Evolutionary conservation across 2,329 filamentous ascomycete species (phyloP).

Genomic region (Colletotrichum sidae): DNA sequence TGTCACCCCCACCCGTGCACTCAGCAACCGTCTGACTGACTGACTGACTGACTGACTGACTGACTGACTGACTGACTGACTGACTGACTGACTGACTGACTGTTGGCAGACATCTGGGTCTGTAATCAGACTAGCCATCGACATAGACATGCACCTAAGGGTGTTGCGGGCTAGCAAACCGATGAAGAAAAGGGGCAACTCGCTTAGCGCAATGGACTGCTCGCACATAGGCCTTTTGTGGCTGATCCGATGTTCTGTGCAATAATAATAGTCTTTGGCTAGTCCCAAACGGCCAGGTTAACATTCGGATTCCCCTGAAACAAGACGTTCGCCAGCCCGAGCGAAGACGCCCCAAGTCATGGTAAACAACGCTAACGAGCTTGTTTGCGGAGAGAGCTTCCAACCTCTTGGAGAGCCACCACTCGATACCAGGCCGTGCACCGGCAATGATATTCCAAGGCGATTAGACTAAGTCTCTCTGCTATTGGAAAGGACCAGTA

Average conservation of each 20-base stretch:
- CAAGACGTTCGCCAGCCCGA: neutral
- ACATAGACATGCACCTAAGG: neutral
- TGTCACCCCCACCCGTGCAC: neutral
- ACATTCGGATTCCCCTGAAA: constrained; percentile 19
- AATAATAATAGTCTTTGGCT: neutral
- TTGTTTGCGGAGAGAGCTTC: neutral
- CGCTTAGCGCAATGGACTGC: neutral
- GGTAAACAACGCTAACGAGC: neutral
- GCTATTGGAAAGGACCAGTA: neutral
- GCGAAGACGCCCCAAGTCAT: constrained; percentile 1
- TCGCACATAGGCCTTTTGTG: constrained; percentile 5
- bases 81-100: too few species aligned
- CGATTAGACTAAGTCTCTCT: neutral
- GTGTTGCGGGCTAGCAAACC: neutral
- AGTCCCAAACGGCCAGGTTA: neutral
- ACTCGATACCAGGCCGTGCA: neutral
- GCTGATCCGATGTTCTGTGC: constrained; percentile 10
- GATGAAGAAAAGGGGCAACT: neutral
- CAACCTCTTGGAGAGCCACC: neutral
- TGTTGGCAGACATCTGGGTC: neutral
- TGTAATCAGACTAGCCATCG: neutral
- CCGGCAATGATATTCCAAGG: neutral
- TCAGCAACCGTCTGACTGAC: neutral
- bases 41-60: neutral
- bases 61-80: too few species aligned